Base-by-base conservation (phyloP, 176 grass and related monocot species). In the Oryza brachyantha region DNA sequence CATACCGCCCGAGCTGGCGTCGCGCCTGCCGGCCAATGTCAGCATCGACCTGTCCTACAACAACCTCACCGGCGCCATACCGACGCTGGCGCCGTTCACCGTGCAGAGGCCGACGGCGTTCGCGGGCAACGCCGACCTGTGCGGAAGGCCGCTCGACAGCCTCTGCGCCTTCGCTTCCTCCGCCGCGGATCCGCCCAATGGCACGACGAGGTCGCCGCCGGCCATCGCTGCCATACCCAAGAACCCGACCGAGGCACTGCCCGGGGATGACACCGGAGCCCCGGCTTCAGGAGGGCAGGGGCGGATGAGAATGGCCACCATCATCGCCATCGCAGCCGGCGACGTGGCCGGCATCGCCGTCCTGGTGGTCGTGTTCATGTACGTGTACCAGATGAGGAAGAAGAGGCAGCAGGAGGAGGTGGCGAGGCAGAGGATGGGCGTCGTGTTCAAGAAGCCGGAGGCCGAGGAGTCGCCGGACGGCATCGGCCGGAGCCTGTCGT, bases 141-240 rank as follows among this genome's bases (percentile, higher is more conserved):
- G 96, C 43, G 96, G 96, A 17, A 70, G 34, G 12, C 96, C 92
- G 5, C 88, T 99, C 16, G 64, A 78, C 6, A 81, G 34, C 50
- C 79, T 87, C 59, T 99, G 96, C 78, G 80, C 86, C 4, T 88
- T 86, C 34, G 58, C 89, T 69, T 89, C 92, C 3, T 42, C 84
- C 40, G 78, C 86, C 52, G 86, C 61, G 16, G 78, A 84, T 22
- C 82, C 94, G 9, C 86, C 86, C n/a, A 89, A 79, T 8, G 68
- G 27, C 43, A 70, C 75, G 26, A 66, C 89, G 0, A 85, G 92
- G 42, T 92, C 85, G 29, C 96, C 96, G 12, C 92, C 96, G 17
- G 96, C 96, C 28, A 87, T 99, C 50, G 96, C 96, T 0, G 96
- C 90, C 42, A 93, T 99, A 5, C 96, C 96, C 6, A 87, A 80